These are phyloP conservation scores for Ascochyta viciae-villosae DNA, from an alignment of 2,329 filamentous ascomycete species.

Conservation along the genomic window DNA sequence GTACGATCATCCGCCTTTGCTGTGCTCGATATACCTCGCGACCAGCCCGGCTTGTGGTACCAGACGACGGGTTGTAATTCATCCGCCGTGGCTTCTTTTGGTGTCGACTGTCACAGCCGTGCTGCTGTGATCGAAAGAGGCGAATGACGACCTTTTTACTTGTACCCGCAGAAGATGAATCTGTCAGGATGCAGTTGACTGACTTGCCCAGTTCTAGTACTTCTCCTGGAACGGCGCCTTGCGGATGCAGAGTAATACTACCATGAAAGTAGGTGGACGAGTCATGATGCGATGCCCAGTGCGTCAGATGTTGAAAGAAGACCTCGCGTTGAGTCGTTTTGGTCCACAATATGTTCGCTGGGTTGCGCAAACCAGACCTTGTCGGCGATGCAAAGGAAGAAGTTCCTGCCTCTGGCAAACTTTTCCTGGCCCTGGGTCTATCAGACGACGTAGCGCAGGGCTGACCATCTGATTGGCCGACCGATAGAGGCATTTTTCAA, in stretches of 20 bases:
- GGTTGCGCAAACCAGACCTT: constrained; percentile 20
- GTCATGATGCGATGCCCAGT: constrained; percentile 40
- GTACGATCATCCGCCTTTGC: not conserved
- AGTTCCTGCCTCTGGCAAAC: not conserved
- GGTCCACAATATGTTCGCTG: constrained; percentile 24
- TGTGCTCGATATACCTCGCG: not conserved
- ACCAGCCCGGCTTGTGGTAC: not conserved
- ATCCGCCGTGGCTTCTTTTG: not conserved
- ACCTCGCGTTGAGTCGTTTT: constrained; percentile 28
- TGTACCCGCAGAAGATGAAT: constrained; percentile 20
- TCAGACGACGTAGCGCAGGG: not conserved
- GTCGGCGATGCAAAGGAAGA: constrained; percentile 5
- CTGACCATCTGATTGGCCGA: not conserved
- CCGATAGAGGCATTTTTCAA: not conserved
- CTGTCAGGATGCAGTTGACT: constrained; percentile 35
- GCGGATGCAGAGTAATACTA: constrained; percentile 30
- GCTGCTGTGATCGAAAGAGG: constrained; percentile 32
- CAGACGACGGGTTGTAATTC: not conserved
- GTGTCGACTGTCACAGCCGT: not conserved
- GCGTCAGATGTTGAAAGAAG: constrained; percentile 32
- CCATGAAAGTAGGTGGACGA: constrained; percentile 40
- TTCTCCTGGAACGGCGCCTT: constrained; percentile 8
- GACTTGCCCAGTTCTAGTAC: constrained; percentile 33
- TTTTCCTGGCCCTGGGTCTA: not conserved
- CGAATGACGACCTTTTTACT: constrained; percentile 33